phyloP scores from a whole-genome alignment of 2,329 filamentous ascomycete genomes.

The Xylariaceae sp. region DNA sequence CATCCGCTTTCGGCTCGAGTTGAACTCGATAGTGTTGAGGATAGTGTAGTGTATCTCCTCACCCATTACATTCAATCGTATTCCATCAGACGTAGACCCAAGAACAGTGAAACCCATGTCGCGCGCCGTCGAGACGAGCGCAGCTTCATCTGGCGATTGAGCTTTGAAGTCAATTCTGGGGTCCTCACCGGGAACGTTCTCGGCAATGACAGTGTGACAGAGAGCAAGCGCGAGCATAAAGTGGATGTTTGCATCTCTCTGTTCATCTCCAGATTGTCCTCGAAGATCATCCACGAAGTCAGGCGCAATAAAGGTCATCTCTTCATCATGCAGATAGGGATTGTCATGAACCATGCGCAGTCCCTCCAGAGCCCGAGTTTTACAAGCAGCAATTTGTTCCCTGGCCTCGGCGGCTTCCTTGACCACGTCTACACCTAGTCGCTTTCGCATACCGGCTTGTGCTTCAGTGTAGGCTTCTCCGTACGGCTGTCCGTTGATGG shows the following conservation, averaged over 20 bases:
- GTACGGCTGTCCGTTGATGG: conserved; percentile 92
- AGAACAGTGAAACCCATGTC: conserved; percentile 94
- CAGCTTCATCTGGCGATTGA: conserved; percentile 94
- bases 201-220: conserved; percentile 95
- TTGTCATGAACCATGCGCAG: conserved; percentile 80
- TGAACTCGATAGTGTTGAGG: conserved; percentile 94
- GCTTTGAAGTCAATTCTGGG: conserved; percentile 93
- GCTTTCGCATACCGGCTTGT: conserved; percentile 90
- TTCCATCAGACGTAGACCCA: conserved; percentile 70
- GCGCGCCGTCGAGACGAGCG: conserved; percentile 85
- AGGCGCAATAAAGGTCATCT: conserved; percentile 86
- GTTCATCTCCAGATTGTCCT: conserved; percentile 69
- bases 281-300: conserved; percentile 80
- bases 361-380: conserved; percentile 63
- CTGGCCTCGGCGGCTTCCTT: conserved; percentile 67
- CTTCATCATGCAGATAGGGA: conserved; percentile 82
- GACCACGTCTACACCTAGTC: conserved; percentile 80
- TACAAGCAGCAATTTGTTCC: conserved; percentile 73
- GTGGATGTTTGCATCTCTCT: conserved; percentile 71
- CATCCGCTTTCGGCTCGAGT: conserved; percentile 95
- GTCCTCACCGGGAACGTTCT: conserved; percentile 81
- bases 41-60: conserved; percentile 80
- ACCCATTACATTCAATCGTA: conserved; percentile 82
- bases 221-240: conserved; percentile 94
- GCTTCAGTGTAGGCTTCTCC: conserved; percentile 98